Base-by-base conservation (phyloP, 495 filamentous ascomycete genomes). In the Chaetomium cochliodes region DNA sequence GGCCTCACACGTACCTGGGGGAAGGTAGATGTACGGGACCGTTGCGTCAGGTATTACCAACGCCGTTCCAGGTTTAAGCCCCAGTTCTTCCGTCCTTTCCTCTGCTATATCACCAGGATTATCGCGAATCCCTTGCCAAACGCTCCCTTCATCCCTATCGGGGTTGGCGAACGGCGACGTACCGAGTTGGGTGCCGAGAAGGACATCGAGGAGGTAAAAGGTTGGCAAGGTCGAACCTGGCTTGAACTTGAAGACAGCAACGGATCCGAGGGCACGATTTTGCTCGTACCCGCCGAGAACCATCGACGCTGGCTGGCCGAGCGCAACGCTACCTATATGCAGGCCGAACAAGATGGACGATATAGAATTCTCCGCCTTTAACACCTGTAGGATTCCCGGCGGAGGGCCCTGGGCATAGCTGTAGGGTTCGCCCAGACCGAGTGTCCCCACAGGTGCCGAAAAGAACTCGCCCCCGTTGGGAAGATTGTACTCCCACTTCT, bases 1-100 rank as follows among this genome's bases (percentile, higher is more conserved):
- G 8, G 74, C 73, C 3, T 74, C 73, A 68, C 82, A 85, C 7
- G 78, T 79, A 11, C 66, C 67, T 20, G 66, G 25, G 6, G 81
- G 81, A 18, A 84, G 77, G 63, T 79, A 81, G 16, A 83, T 65
- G 70, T 18, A 22, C 20, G 56, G 30, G 11, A 13, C 30, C n/a
- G 12, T 18, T 15, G 41, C 13, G 41, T 44, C 16, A 11, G 15
- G 41, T 44, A 44, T 5, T 2, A 44, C 41, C 3, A 44, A 2
- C 13, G 41, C 41, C 18, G 41, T 44, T 5, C 41, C 41, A 18
- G 41, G 2, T 15, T 44, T 44, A 18, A 18, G 11, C 13, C 41
- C 41, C n/a, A n/a, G n/a, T n/a, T n/a, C 41, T 15, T 16, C 16
- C 41, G 5, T 1, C 41, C 18, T 15, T 0, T 44, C 5, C 15